phyloP scores from a whole-genome alignment of 1,284 basidiomycete species.

The Microbotryomycetes sp. region DNA sequence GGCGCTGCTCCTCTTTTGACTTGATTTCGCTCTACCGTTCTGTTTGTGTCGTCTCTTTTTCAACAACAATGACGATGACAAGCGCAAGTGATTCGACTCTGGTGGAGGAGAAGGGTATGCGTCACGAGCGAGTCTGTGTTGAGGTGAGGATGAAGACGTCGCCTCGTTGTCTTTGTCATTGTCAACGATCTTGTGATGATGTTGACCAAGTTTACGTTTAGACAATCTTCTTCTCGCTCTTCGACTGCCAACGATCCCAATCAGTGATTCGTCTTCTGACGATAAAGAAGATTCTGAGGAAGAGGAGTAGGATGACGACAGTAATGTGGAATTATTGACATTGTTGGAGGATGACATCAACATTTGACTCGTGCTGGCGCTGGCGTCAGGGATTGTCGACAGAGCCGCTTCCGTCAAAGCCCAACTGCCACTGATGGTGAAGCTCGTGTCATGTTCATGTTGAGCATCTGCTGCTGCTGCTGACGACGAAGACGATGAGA shows the following conservation, averaged over 20 bases:
- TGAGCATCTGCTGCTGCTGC: not conserved
- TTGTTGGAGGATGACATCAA: no score
- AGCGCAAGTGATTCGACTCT: no score
- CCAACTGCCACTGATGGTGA: not conserved
- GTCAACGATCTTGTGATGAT: no score
- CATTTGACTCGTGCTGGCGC: not conserved
- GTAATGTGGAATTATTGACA: no score
- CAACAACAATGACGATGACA: no score
- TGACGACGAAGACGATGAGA: not conserved
- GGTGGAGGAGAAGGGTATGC: conserved; percentile 10
- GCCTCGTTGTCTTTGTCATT: no score
- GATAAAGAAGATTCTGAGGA: not conserved
- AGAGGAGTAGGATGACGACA: no score
- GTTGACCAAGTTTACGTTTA: not conserved
- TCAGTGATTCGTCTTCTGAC: not conserved
- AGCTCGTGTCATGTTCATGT: not conserved
- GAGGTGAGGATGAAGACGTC: no score
- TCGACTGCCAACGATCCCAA: not conserved
- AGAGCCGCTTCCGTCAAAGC: conserved; percentile 11
- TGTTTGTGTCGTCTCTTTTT: conserved; percentile 6
- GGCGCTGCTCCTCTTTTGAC: conserved; percentile 8
- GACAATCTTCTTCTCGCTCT: not conserved
- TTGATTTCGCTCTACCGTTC: not conserved
- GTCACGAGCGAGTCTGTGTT: not conserved
- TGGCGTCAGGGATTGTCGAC: conserved; percentile 6